Percentiles rank a stretch among this genome's conserved stretches.
These are phyloP conservation scores for Ormosia emarginata DNA, from an alignment of 306 rosid genomes.

Conservation along the genomic window DNA sequence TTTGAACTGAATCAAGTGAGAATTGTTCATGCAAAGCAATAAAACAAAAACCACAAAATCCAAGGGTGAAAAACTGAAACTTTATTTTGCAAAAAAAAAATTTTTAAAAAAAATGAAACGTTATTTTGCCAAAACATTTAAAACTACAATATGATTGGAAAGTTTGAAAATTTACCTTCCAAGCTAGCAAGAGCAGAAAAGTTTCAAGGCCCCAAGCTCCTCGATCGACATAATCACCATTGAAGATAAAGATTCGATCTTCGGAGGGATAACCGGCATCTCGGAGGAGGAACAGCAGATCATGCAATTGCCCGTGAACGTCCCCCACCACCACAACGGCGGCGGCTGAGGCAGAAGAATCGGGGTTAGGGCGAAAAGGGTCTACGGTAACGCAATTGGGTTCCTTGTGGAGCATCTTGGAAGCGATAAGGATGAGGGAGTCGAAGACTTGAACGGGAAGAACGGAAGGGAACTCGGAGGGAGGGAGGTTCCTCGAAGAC, in stretches of 20 bases:
- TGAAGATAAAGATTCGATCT: constrained; percentile 63
- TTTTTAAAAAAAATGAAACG: not conserved
- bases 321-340: constrained; percentile 63
- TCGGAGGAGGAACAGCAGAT: constrained; percentile 58
- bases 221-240: constrained; percentile 87
- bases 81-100: not conserved
- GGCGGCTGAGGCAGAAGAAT: constrained; percentile 23
- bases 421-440: constrained; percentile 58
- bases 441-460: constrained; percentile 69
- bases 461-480: constrained; percentile 52
- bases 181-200: constrained; percentile 64
- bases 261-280: constrained; percentile 68
- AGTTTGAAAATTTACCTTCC: constrained; percentile 46
- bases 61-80: not conserved
- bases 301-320: constrained; percentile 80
- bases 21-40: not conserved
- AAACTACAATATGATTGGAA: not conserved
- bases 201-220: constrained; percentile 97
- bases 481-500: constrained; percentile 57
- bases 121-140: not conserved
- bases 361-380: constrained; percentile 30
- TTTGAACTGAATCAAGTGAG: not conserved
- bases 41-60: not conserved
- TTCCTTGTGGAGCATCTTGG: constrained; percentile 82
- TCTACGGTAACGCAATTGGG: constrained; percentile 64